These are phyloP conservation scores for Dalbergia oliveri DNA, from an alignment of 306 rosid genomes.

Conservation along the genomic window DNA sequence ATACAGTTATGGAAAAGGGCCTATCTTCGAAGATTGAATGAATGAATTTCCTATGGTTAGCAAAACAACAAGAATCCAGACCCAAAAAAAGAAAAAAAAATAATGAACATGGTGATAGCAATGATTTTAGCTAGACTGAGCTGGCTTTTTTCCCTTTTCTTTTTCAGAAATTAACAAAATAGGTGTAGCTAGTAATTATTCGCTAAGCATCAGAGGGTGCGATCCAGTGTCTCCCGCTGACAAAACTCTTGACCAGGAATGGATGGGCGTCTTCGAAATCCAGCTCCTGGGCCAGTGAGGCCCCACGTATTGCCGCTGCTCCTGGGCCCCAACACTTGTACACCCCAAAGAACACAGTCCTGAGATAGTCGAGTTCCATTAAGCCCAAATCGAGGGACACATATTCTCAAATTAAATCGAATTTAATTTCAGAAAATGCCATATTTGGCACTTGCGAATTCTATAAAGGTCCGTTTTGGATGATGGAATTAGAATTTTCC, in stretches of 20 bases:
- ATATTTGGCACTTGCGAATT: not conserved
- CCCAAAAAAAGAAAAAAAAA: not conserved
- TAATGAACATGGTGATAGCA: not conserved
- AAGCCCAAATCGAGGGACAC: not conserved
- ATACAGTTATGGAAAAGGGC: not conserved
- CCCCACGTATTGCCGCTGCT: slow-evolving; percentile 50
- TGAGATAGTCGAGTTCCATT: slow-evolving; percentile 16
- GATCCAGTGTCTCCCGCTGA: slow-evolving; percentile 82
- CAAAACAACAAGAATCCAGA: not conserved
- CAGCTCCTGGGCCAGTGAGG: slow-evolving; percentile 66
- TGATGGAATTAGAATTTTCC: too few species aligned
- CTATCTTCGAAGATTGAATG: not conserved
- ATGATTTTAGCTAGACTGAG: not conserved
- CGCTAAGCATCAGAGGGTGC: slow-evolving; percentile 67
- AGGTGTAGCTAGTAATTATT: not conserved
- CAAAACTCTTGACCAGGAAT: slow-evolving; percentile 72
- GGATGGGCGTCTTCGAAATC: slow-evolving; percentile 68
- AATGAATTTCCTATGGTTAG: slow-evolving; percentile 24
- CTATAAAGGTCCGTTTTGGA: too few species aligned
- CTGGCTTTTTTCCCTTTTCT: too few species aligned
- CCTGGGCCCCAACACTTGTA: slow-evolving; percentile 86
- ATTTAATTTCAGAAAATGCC: not conserved
- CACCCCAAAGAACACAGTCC: slow-evolving; percentile 70
- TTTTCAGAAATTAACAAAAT: not conserved
- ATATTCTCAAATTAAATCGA: not conserved